A percentile compares a stretch with the other conserved stretches of the same genome.
Evolutionary conservation across 2,329 filamentous ascomycete genomes (phyloP).

Genomic region (Aspergillus tamarii): DNA sequence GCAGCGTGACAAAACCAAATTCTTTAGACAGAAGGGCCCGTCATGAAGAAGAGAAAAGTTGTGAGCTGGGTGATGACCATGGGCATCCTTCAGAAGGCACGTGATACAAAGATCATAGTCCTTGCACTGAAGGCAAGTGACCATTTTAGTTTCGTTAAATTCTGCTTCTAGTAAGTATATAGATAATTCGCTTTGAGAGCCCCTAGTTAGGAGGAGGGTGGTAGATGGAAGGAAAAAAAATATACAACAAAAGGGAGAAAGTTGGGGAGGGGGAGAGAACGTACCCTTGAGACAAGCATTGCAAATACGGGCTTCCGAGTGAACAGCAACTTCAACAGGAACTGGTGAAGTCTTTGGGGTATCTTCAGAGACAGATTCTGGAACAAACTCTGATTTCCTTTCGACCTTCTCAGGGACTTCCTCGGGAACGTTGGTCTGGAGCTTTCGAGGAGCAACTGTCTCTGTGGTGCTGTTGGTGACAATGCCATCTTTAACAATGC

Average conservation of each 20-base stretch:
- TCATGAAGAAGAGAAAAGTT: constrained; percentile 64
- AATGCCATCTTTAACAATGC: constrained; percentile 74
- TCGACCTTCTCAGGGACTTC: constrained; percentile 21
- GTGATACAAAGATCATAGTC: constrained; percentile 90
- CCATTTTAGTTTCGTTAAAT: constrained; percentile 75
- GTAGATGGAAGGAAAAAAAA: too few relatives aligned
- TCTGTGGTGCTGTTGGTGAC: constrained; percentile 87
- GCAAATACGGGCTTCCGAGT: constrained; percentile 50
- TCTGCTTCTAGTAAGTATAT: constrained; percentile 51
- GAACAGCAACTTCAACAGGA: not conserved
- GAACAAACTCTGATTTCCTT: constrained; percentile 26
- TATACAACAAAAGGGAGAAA: too few relatives aligned
- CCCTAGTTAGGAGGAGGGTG: not conserved
- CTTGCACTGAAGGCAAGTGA: constrained; percentile 81
- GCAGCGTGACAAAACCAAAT: constrained; percentile 68
- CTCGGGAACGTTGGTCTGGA: constrained; percentile 38
- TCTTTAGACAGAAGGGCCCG: constrained; percentile 61
- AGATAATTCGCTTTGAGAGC: not conserved
- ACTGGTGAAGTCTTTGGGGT: constrained; percentile 12
- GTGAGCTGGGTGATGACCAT: constrained; percentile 91
- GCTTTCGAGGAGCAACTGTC: constrained; percentile 68
- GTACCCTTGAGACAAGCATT: constrained; percentile 68
- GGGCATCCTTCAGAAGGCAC: constrained; percentile 75
- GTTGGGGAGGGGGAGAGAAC: constrained; percentile 16
- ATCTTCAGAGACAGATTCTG: constrained; percentile 27